A percentile compares a stretch with the other conserved stretches of the same genome.
Evolutionary conservation across 1,284 basidiomycete species (phyloP).

Genomic region (Sporisorium graminicola): DNA sequence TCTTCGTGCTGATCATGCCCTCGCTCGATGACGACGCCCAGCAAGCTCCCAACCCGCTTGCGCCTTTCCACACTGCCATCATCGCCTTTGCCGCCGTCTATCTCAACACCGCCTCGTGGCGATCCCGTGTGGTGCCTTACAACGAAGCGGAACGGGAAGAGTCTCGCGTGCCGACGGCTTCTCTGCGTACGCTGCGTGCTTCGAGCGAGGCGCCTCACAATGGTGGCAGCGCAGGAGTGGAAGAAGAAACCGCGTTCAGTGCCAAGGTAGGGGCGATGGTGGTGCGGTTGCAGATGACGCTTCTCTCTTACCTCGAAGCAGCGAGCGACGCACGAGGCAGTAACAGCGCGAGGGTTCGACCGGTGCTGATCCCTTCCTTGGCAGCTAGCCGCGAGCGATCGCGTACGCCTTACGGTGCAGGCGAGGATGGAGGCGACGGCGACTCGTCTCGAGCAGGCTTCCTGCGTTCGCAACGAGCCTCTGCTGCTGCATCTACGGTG

Average conservation of each 20-base stretch:
- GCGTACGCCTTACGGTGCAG: conserved; percentile 28
- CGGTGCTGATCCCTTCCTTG: conserved; percentile 55
- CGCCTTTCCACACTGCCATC: conserved; percentile 79
- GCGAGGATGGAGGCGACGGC: conserved; percentile 22
- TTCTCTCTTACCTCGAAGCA: conserved; percentile 61
- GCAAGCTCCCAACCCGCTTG: conserved; percentile 72
- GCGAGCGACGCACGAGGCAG: conserved; percentile 54
- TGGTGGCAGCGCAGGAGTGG: conserved; percentile 16
- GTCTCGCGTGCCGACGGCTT: conserved; percentile 67
- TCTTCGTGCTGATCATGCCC: conserved; percentile 78
- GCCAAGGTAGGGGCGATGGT: conserved; percentile 45
- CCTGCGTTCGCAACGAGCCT: conserved; percentile 37
- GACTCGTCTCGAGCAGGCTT: conserved; percentile 38
- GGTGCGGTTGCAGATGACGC: conserved; percentile 46
- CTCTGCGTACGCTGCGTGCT: conserved; percentile 36
- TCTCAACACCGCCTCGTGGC: conserved; percentile 78
- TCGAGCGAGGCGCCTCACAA: conserved; percentile 33
- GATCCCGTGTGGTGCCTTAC: conserved; percentile 76
- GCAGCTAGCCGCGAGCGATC: conserved; percentile 43
- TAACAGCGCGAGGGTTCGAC: conserved; percentile 28
- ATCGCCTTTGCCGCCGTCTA: conserved; percentile 81
- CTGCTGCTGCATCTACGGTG: conserved; percentile 68
- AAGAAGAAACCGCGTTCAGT: conserved; percentile 56
- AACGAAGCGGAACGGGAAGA: conserved; percentile 79
- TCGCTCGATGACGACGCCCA: conserved; percentile 81